These are phyloP conservation scores for Arthroderma uncinatum DNA, from an alignment of 2,329 filamentous ascomycete genomes.

Conservation along the genomic window DNA sequence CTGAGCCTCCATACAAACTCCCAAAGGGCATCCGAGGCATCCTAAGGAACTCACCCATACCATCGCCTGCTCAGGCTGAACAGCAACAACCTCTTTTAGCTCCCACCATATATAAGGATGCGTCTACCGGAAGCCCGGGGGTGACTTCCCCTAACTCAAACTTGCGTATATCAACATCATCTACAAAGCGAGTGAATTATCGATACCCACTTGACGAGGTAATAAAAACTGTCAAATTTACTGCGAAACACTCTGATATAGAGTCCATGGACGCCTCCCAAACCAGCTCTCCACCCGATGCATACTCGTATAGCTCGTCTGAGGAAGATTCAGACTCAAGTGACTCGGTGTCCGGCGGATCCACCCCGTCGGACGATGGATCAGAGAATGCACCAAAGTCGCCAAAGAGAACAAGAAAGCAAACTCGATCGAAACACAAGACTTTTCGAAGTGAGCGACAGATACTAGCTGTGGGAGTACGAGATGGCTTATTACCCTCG, in stretches of 20 bases:
- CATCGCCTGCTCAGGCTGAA: conserved; percentile 11
- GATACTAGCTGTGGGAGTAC: conserved; percentile 30
- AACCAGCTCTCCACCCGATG: conserved; percentile 16
- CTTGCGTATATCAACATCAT: conserved; percentile 39
- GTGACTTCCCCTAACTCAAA: conserved; percentile 18
- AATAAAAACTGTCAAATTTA: conserved; percentile 46
- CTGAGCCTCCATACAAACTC: conserved; percentile 29
- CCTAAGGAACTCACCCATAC: conserved; percentile 35
- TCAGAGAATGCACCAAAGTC: conserved; percentile 11
- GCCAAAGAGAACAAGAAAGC: conserved; percentile 9
- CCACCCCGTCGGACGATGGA: conserved; percentile 27
- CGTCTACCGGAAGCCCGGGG: conserved; percentile 18
- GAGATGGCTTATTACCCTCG: conserved; percentile 25
- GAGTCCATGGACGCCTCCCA: conserved; percentile 11
- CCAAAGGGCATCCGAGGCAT: conserved; percentile 38
- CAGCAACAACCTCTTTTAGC: conserved; percentile 29
- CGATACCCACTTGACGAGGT: conserved; percentile 47
- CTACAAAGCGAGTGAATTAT: conserved; percentile 48
- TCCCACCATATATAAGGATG: conserved; percentile 5
- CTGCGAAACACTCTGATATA: conserved; percentile 46
- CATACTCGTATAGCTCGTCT: conserved; percentile 14
- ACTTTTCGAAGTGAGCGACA: conserved; percentile 19
- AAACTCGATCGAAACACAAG: conserved; percentile 10
- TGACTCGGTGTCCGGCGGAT: conserved; percentile 21
- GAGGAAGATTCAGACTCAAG: conserved; percentile 21